Evolutionary conservation across 106 monocot genomes (phyloP), one percentile per base, ranked within the genome.

Genomic region (Dioscorea dumetorum): DNA sequence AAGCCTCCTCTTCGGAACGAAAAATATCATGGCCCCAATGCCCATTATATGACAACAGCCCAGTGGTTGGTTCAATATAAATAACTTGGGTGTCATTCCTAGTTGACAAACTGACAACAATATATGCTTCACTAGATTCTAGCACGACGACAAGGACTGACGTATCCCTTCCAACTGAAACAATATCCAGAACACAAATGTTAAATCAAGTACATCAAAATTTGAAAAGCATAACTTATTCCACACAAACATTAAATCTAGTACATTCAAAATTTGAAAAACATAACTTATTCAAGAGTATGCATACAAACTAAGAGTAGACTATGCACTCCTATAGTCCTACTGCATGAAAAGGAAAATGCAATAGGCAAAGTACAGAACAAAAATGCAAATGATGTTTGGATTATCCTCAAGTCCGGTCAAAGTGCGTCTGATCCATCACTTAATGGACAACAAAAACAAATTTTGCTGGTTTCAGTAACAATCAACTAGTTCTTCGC

Each of bases 11-110:
- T 75, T 87, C 86, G 0, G 90, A 85, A 21, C 50, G 50, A 72
- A 99, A 99, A 60, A 90, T 11, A 67, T 99, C 97, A 68, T 77
- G 64, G 15, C 90, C 97, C 24, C 56, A n/a, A 68, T 71, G 81
- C 49, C 79, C 93, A 24, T 16, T 41, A 41, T 85, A 81, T 64
- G 70, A 73, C 33, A 99, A 73, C 15, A 70, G 74, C 22, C 99
- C 99, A 66, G 99, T 93, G 21, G 99, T 93, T 11, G 99, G 99
- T 73, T 99, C 99, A 59, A 99, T 64, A 70, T 85, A 83, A 33
- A 99, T 79, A 19, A 99, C 87, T 78, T 93, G 93, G 6, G 99
- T 99, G 66, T 93, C 87, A 35, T 65, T 79, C 52, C 71, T 74
- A 54, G 83, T 90, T 35, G 93, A 99, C 65, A 99, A 76, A 80